Evolutionary conservation across 1,284 basidiomycete species (phyloP).

Genomic region (Malassezia sympodialis): DNA sequence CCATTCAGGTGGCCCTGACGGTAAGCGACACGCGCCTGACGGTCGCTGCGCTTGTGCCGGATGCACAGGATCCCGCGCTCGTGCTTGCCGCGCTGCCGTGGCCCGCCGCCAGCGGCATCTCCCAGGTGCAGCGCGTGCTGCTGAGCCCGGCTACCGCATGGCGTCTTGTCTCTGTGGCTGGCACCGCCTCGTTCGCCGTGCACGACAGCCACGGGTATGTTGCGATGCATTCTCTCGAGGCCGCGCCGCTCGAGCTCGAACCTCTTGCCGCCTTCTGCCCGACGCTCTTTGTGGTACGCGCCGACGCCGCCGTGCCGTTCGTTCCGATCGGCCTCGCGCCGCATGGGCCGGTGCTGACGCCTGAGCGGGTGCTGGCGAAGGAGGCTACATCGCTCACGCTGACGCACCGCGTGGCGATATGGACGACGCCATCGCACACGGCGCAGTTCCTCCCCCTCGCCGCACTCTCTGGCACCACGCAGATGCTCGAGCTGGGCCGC

Average conservation of each 20-base stretch:
- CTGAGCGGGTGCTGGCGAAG: slow-evolving; percentile 52
- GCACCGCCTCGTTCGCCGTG: slow-evolving; percentile 9
- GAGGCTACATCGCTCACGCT: slow-evolving; percentile 70
- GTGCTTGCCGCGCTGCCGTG: not conserved
- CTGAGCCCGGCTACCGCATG: not conserved
- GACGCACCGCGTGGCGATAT: slow-evolving; percentile 73
- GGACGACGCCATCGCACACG: slow-evolving; percentile 73
- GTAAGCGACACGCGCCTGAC: not conserved
- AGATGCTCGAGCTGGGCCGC: slow-evolving; percentile 28
- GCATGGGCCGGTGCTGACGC: slow-evolving; percentile 53
- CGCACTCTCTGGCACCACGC: slow-evolving; percentile 2
- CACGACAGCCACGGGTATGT: slow-evolving; percentile 21
- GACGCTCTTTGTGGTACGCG: slow-evolving; percentile 20
- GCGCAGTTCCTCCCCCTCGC: slow-evolving; percentile 57
- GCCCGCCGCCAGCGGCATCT: not conserved
- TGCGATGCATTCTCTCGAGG: not conserved
- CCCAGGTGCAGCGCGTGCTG: not conserved
- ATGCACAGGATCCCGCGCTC: not conserved
- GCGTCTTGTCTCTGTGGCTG: slow-evolving; percentile 2
- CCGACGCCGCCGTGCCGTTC: slow-evolving; percentile 11
- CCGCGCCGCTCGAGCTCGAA: not conserved
- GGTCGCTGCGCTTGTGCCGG: not conserved
- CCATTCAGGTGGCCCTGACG: not conserved
- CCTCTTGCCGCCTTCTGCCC: slow-evolving; percentile 9
- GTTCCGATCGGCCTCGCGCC: slow-evolving; percentile 57